These are phyloP conservation scores for Smittium culicis DNA, from an alignment of 371 early-diverging fungal species.

Conservation along the genomic window DNA sequence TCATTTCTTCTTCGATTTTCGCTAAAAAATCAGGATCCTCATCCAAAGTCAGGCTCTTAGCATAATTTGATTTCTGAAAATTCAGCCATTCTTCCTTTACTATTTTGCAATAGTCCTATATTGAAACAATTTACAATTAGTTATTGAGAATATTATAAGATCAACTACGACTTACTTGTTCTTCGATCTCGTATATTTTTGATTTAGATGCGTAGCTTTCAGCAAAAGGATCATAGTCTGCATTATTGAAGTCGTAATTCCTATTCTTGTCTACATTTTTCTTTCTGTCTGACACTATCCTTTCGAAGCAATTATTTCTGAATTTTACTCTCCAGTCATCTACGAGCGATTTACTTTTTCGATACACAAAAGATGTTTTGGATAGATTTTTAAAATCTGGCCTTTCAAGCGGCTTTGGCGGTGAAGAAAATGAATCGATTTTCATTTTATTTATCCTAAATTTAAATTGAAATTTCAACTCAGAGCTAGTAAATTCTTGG, in stretches of 20 bases:
- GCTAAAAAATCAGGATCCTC: not conserved
- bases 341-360: not conserved
- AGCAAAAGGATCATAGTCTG: not conserved
- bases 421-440: slow-evolving; percentile 5
- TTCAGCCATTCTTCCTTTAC: not conserved
- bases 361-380: not conserved
- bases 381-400: not conserved
- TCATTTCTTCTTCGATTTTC: not conserved
- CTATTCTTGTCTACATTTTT: not conserved
- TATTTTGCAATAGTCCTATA: no score
- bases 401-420: not conserved
- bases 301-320: not conserved
- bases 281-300: slow-evolving; percentile 5
- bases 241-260: not conserved
- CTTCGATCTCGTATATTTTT: no score
- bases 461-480: no score
- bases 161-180: no score
- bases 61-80: not conserved
- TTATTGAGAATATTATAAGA: no score
- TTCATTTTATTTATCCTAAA: no score
- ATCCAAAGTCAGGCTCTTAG: not conserved
- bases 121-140: no score
- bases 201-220: no score
- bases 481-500: no score
- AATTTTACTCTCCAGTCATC: not conserved